Base-by-base conservation (phyloP, 2,329 filamentous ascomycete species). In the Thermomyces lanuginosus region DNA sequence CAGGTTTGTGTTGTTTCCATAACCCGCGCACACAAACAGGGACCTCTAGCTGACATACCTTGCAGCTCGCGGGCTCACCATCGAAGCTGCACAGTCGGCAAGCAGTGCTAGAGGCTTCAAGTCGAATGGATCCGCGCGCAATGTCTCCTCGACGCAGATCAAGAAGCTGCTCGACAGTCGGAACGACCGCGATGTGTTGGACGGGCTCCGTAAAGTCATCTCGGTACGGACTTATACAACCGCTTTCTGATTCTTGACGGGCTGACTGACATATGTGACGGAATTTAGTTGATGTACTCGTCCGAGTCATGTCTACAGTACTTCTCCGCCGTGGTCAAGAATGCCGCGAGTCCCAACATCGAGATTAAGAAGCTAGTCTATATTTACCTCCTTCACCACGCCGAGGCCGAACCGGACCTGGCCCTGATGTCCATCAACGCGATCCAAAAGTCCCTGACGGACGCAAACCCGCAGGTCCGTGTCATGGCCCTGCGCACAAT, bases 301-400 rank as follows among this genome's bases (percentile, higher is more conserved):
- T 73, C 79, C 42, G 80, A 91, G 50, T 76, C 81, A 40, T 92
- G 83, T 31, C 65, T 92, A 2, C 75, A 80, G 12, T 92, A 86
- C 64, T 98, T 98, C 63, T 92, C 86, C n/a, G 79, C 83, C 13
- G 79, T 98, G 29, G 82, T 98, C 51, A 98, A 98, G 61, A 98
- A 95, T 43, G 82, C 93, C 33, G 86, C 86, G 15, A 92, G 81
- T 19, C 78, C 84, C 8, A 92, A 83, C 44, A 67, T 93, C 43
- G 83, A 92, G 46, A 84, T 95, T 54, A 91, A 93, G 58, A 95
- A 95, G 55, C 72, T 98, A 30, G 89, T 98, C 36, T 98, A 98
- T 62, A 92, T 93, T 49, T 98, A 93, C 56, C 73, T 98, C 35
- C 76, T 95, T 34, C 81, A 91, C 49, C 84, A 98, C 65, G 89